A percentile compares a stretch with the other conserved stretches of the same genome.
phyloP scores from a whole-genome alignment of 192 early-diverging fungal species.

The Coemansia sp. region DNA sequence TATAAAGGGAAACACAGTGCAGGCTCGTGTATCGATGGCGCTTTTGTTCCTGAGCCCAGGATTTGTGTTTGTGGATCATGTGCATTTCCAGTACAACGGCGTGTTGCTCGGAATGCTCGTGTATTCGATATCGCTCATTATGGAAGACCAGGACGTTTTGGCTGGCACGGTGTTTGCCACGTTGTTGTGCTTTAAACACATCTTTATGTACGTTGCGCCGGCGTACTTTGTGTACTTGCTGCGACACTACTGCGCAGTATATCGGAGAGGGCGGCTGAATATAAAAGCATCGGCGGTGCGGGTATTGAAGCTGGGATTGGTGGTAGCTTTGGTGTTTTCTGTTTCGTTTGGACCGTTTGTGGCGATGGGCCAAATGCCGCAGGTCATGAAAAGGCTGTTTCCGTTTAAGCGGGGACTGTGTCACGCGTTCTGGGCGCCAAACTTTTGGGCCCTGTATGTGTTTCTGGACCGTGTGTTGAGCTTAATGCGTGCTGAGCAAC shows the following conservation, averaged over 20 bases:
- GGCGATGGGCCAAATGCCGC: slow-evolving; percentile 67
- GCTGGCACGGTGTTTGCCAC: slow-evolving; percentile 79
- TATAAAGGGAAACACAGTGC: slow-evolving; percentile 12
- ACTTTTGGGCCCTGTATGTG: slow-evolving; percentile 94
- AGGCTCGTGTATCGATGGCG: slow-evolving; percentile 55
- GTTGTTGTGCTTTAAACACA: slow-evolving; percentile 96
- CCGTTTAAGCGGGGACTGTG: slow-evolving; percentile 95
- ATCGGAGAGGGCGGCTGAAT: neutral
- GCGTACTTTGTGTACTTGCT: slow-evolving; percentile 93
- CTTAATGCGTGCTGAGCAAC: neutral
- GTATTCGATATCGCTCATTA: slow-evolving; percentile 70
- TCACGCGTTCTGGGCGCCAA: slow-evolving; percentile 97
- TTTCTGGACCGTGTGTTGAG: slow-evolving; percentile 65
- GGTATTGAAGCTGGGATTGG: slow-evolving; percentile 65
- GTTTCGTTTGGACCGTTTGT: slow-evolving; percentile 83
- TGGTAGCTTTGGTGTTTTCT: slow-evolving; percentile 68
- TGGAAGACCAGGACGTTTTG: slow-evolving; percentile 56
- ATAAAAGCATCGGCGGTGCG: slow-evolving; percentile 18
- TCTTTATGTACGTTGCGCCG: slow-evolving; percentile 87
- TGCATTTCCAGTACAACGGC: slow-evolving; percentile 99
- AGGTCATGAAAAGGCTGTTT: slow-evolving; percentile 81
- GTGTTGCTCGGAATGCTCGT: slow-evolving; percentile 85
- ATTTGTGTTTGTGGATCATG: slow-evolving; percentile 85
- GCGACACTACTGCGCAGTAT: slow-evolving; percentile 67
- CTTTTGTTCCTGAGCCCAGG: slow-evolving; percentile 70